phyloP scores from a whole-genome alignment of 805 yeast genomes.

The Pichia thaimueangensis region DNA sequence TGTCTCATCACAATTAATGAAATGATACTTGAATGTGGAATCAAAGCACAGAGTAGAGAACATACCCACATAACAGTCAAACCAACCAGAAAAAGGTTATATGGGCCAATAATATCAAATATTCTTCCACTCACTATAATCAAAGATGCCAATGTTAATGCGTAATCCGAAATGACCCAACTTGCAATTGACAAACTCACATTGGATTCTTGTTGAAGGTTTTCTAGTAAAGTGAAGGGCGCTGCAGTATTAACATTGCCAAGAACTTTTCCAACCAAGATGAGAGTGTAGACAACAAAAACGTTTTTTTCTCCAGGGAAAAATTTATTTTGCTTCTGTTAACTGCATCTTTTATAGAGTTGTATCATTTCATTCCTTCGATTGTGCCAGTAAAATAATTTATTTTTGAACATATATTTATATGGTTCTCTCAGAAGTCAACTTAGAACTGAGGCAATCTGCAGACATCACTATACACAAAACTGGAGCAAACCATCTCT shows the following conservation, averaged over 20 bases:
- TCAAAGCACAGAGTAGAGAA: constrained; percentile 32
- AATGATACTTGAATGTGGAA: constrained; percentile 27
- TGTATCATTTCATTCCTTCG: too few relatives aligned
- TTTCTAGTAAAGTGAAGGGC: constrained; percentile 18
- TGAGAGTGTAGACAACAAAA: constrained; percentile 13
- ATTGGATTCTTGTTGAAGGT: constrained; percentile 33
- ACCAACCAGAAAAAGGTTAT: constrained; percentile 25
- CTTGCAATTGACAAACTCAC: constrained; percentile 30
- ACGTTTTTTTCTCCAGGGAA: constrained; percentile 16
- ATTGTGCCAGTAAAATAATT: too few relatives aligned
- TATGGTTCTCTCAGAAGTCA: too few relatives aligned
- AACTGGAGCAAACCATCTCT: too few relatives aligned
- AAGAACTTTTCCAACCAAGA: constrained; percentile 13
- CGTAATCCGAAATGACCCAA: constrained; percentile 40
- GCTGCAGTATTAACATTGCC: constrained; percentile 26
- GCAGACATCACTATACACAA: too few relatives aligned
- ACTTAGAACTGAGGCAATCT: too few relatives aligned
- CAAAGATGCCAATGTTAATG: constrained; percentile 39
- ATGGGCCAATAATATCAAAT: constrained; percentile 37
- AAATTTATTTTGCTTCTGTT: too few relatives aligned
- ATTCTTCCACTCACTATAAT: constrained; percentile 38
- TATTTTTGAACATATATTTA: too few relatives aligned
- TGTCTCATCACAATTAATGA: constrained; percentile 38
- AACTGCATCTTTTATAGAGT: too few relatives aligned
- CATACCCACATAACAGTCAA: constrained; percentile 15